A percentile compares a stretch with the other conserved stretches of the same genome.
Evolutionary conservation across 2,329 filamentous ascomycete genomes (phyloP).

Genomic region (Fusarium brevicatenulatum): DNA sequence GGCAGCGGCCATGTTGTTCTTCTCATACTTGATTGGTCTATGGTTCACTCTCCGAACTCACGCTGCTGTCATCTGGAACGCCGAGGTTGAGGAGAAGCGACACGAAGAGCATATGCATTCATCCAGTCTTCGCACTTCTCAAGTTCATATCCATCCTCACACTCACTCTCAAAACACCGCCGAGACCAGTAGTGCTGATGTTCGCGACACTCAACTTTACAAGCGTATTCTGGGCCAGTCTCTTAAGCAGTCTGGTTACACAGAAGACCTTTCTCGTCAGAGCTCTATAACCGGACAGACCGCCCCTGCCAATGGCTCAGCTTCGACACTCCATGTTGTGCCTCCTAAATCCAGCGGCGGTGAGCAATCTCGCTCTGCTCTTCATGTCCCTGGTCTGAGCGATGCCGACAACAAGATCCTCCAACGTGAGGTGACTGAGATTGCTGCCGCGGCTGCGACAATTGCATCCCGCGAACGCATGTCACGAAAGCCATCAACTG

Average conservation of each 20-base stretch:
- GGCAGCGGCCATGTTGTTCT: constrained; percentile 83
- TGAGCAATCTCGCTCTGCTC: constrained; percentile 53
- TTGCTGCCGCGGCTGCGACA: constrained; percentile 90
- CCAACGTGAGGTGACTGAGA: constrained; percentile 88
- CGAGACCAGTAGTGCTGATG: constrained; percentile 69
- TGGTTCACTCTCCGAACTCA: constrained; percentile 97
- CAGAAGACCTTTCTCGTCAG: constrained; percentile 57
- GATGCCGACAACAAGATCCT: constrained; percentile 84
- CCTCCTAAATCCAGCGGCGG: constrained; percentile 70
- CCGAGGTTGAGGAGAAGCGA: constrained; percentile 81
- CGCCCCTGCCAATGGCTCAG: constrained; percentile 54
- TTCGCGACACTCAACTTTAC: constrained; percentile 89
- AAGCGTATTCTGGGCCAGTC: constrained; percentile 94
- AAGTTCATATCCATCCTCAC: constrained; percentile 47
- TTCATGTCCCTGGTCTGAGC: constrained; percentile 75
- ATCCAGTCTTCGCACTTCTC: constrained; percentile 49
- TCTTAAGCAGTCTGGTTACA: constrained; percentile 81
- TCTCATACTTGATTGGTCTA: constrained; percentile 92
- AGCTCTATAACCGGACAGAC: constrained; percentile 50
- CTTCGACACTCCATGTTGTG: constrained; percentile 75
- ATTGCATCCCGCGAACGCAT: constrained; percentile 80
- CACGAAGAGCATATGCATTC: constrained; percentile 61
- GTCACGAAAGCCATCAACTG: constrained; percentile 52
- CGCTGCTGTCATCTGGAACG: constrained; percentile 96
- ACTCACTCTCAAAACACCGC: constrained; percentile 52